Evolutionary conservation across 176 grass and related monocot species (phyloP), one percentile per base, ranked within the genome.

Genomic region (Otatea glauca): DNA sequence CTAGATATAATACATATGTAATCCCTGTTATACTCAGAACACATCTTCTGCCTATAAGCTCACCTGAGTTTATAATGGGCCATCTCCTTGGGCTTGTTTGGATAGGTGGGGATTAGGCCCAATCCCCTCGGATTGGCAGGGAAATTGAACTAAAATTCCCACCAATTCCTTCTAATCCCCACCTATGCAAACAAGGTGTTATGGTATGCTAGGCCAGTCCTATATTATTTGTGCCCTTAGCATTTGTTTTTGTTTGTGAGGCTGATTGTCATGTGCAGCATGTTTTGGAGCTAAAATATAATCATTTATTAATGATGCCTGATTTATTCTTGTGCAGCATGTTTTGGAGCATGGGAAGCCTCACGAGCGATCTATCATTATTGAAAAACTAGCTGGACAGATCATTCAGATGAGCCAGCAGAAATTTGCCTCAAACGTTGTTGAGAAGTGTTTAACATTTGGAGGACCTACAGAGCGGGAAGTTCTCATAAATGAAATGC

Each of bases 351-450:
- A 97, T 43, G 94, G 94, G 23, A 97, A 97, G 71, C 84, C 92
- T 79, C 81, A 89, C 16, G 94, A 97, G 51, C 82, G 94, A 66
- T 89, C 94, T 53, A 63, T 89, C 60, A 94, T 97, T 76, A 94
- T 97, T 81, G 84, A 94, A 75, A 91, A 97, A 81, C 75, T 97
- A 85, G 92, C 94, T 82, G 94, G 94, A 49, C 90, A 94, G 81
- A 97, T 97, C 72, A 93, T 97, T 88, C 92, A 94, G 81, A 97
- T 97, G 94, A 97, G 94, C 80, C 90, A 94, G 79, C 94, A 97
- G 84, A 97, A 97, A 81, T 97, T 97, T 92, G 94, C 94, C 74
- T 97, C 94, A 68, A 97, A 97, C 74, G 94, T 97, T 60, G 90
- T 97, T 72, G 94, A 97, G 70, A 97, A 97, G 81, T 97, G 94